Conservation (phyloP, 495 filamentous ascomycete genomes). For the Physcia stellaris region DNA sequence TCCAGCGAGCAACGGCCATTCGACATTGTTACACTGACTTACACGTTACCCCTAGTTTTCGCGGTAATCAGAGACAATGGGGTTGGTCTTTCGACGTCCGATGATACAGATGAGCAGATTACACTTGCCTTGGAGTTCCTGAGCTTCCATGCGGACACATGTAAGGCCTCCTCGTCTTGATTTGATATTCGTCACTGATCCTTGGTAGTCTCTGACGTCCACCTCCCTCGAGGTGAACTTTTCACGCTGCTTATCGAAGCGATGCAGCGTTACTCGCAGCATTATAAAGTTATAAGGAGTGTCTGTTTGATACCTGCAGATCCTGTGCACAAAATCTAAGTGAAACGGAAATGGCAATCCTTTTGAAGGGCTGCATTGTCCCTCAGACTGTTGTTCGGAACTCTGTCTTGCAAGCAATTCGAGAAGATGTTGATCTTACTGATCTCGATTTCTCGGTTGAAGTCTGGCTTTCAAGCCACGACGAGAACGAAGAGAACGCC, state of each 20-base stretch:
- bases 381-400: constrained; percentile 66
- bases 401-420: constrained; percentile 81
- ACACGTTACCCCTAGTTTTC: constrained; percentile 71
- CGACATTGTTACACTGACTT: constrained; percentile 71
- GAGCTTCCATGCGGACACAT: constrained; percentile 69
- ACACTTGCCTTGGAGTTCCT: constrained; percentile 84
- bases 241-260: constrained; percentile 54
- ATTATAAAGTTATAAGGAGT: constrained; percentile 94
- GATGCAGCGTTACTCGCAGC: constrained; percentile 81
- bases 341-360: constrained; percentile 49
- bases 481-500: constrained; percentile 76
- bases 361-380: constrained; percentile 63
- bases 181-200: constrained; percentile 8
- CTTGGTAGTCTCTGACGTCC: constrained; percentile 41
- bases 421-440: constrained; percentile 79
- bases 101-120: constrained; percentile 77
- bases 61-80: constrained; percentile 64
- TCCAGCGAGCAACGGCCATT: constrained; percentile 84
- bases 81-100: constrained; percentile 44
- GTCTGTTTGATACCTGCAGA: constrained; percentile 67
- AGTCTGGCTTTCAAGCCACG: constrained; percentile 86
- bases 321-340: constrained; percentile 65
- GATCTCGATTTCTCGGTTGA: constrained; percentile 75
- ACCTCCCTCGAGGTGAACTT: constrained; percentile 62
- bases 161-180: constrained; percentile 19